These are phyloP conservation scores for Aureobasidium sp. DNA, from an alignment of 2,329 filamentous ascomycete genomes.

Conservation along the genomic window DNA sequence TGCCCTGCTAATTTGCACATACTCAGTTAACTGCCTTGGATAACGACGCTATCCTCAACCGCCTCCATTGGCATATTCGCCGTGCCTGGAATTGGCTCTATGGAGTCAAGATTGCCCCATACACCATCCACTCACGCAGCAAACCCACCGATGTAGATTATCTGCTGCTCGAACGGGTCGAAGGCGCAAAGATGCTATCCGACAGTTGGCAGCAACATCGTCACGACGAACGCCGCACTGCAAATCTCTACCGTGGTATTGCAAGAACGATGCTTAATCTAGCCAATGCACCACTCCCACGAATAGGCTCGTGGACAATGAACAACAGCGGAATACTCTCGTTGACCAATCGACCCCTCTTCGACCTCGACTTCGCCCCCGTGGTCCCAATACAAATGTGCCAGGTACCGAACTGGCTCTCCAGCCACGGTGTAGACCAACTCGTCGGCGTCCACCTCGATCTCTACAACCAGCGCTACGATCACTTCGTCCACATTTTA, in stretches of 20 bases:
- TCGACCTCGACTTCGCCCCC: background rate
- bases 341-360: slow-evolving; percentile 15
- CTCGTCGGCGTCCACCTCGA: background rate
- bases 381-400: background rate
- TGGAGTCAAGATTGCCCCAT: background rate
- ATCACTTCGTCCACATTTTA: background rate
- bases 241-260: slow-evolving; percentile 14
- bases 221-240: background rate
- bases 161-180: background rate
- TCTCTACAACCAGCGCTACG: background rate
- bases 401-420: background rate
- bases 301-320: slow-evolving; percentile 18
- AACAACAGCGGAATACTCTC: slow-evolving; percentile 16
- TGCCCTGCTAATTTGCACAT: background rate
- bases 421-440: background rate
- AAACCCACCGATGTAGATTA: background rate
- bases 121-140: background rate
- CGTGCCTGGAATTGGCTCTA: background rate
- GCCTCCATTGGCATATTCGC: background rate
- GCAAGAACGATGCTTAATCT: slow-evolving; percentile 15
- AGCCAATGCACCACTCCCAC: slow-evolving; percentile 15
- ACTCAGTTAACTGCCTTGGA: background rate
- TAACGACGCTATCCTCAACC: background rate
- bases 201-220: background rate
- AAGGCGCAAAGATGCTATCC: background rate